Evolutionary conservation across 2,329 filamentous ascomycete genomes (phyloP), one percentile per base, ranked within the genome.

Genomic region (Xylaria sp.): DNA sequence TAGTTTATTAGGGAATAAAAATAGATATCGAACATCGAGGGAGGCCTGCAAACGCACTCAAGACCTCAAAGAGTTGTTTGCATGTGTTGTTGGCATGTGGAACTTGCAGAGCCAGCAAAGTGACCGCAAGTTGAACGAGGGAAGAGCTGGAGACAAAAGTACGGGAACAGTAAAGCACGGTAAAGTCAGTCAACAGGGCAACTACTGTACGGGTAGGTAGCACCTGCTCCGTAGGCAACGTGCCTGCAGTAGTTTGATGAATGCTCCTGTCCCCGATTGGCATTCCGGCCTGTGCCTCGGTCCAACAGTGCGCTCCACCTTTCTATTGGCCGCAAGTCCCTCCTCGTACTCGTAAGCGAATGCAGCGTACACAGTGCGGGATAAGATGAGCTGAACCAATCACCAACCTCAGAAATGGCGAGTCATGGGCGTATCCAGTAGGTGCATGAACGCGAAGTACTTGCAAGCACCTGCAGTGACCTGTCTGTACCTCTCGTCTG

Each of bases 101-200:
- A 55, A 60, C 39, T 49, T 39, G 53, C 34, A 7, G 6, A 50
- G 46, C 57, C 51, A 37, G 50, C 47, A 55, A 30, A 56, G 54
- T 54, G 51, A 64, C 55, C 53, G 60, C 62, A 62, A 59, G 53
- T 64, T 57, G 53, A 50, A 47, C 48, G 37, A 39, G 52, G 44
- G 37, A 42, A 30, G 23, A 30, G 23, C 23, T 30, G 23, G 37
- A 46, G 13, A 46, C 42, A 23, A 58, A 54, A 63, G 16, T 48
- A 52, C 10, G 9, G 11, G 13, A n/a, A 16, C 42, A 46, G 42
- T n/a, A 16, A 46, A 57, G 23, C 23, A 30, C 23, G 23, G 23
- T 30, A 30, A 30, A 30, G 23, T 30, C 23, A 30, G 59, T 61
- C 56, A 61, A 59, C 55, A 64, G 37, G 37, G 37, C 37, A 42